Base-by-base conservation (phyloP, 352 stramenopile species). In the Sclerospora graminicola region DNA sequence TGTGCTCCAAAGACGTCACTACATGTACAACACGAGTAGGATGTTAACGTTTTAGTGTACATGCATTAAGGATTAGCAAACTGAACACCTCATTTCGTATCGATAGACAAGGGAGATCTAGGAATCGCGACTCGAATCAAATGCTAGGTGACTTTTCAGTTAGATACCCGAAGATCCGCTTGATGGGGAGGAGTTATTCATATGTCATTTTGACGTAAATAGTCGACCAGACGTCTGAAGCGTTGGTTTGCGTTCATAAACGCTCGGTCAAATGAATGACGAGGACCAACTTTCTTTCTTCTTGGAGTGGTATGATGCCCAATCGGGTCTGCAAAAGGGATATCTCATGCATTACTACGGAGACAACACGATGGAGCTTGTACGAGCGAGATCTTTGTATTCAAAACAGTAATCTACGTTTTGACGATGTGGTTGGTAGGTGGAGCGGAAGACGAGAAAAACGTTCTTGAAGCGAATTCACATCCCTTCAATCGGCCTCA, bases 401-500 rank as follows among this genome's bases (percentile, higher is more conserved):
- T 39, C 8, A 45, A 29, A 8, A 11, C 15, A 11, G 0, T 29
- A 15, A 5, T 51, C 7, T 30, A 38, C n/a, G n/a, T n/a, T n/a
- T n/a, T n/a, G n/a, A n/a, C n/a, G n/a, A n/a, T n/a, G n/a, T n/a
- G n/a, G n/a, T n/a, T n/a, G 27, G 27, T 34, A 89, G 77, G 56
- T 86, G 28, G 76, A 86, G 34, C 54, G 69, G 6, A 60, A 79
- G 20, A 71, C n/a, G n/a, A n/a, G n/a, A n/a, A n/a, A n/a, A n/a
- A n/a, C n/a, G n/a, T n/a, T n/a, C n/a, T n/a, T n/a, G n/a, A 89
- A 88, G 57, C 73, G 75, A 16, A 91, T 87, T 36, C 66, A 54
- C 33, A 83, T 89, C 29, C n/a, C n/a, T 13, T 78, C 66, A 6
- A 51, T 94, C 13, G 79, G 56, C 10, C 52, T 74, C 13, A 60